These are phyloP conservation scores for Selenicereus undatus DNA, from an alignment of 148 eudicot species.

Conservation along the genomic window DNA sequence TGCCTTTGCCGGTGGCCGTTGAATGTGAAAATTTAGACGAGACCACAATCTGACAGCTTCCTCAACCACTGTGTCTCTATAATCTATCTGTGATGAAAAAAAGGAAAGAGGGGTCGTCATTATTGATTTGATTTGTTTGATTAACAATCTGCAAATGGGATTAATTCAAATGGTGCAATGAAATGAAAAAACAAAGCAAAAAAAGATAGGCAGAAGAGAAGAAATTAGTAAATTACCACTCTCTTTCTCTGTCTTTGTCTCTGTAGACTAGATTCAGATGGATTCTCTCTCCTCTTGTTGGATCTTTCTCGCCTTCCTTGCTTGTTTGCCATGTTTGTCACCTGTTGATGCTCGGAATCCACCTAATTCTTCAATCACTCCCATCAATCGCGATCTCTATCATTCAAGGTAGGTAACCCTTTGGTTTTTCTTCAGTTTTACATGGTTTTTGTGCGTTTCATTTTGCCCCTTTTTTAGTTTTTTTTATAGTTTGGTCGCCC, in stretches of 20 bases:
- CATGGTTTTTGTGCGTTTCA: neutral
- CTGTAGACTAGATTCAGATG: conserved; percentile 20
- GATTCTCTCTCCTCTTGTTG: conserved; percentile 22
- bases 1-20: conserved; percentile 5
- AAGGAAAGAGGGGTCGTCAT: neutral
- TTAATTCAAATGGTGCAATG: neutral
- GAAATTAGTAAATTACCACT: neutral
- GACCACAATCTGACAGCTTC: conserved; percentile 14
- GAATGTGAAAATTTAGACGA: conserved; percentile 16
- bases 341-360: conserved; percentile 34
- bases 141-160: conserved; percentile 3
- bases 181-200: neutral
- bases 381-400: conserved; percentile 90
- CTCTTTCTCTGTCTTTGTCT: neutral
- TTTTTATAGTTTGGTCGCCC: neutral
- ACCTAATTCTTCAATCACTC: conserved; percentile 40
- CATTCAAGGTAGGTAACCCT: conserved; percentile 78
- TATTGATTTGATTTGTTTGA: conserved; percentile 4
- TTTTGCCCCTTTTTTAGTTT: neutral
- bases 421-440: neutral
- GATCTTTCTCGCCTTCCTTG: conserved; percentile 30
- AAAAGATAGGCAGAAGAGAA: neutral
- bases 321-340: conserved; percentile 18
- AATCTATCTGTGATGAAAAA: too few species aligned
- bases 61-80: neutral